phyloP scores from a whole-genome alignment of 2,329 filamentous ascomycete genomes.

The Alternaria triticimaculans region DNA sequence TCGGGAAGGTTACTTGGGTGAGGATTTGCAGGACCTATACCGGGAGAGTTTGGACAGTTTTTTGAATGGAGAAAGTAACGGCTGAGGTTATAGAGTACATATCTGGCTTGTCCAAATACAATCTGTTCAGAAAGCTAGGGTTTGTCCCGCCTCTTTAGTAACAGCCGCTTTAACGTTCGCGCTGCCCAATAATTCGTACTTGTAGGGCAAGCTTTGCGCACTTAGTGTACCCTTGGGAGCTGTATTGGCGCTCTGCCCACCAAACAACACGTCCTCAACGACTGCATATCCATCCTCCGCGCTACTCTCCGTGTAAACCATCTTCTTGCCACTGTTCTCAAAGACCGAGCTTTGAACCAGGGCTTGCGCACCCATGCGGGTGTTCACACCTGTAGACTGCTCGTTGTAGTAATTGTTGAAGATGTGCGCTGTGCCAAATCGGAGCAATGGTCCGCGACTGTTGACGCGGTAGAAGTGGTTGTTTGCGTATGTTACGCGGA shows the following conservation, averaged over 20 bases:
- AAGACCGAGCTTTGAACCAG: conserved; percentile 56
- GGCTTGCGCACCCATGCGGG: conserved; percentile 50
- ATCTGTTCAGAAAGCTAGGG: conserved; percentile 15
- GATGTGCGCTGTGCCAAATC: conserved; percentile 69
- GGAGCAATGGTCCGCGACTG: conserved; percentile 66
- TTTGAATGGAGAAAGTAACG: not conserved
- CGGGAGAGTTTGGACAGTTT: not conserved
- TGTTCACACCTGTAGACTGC: conserved; percentile 48
- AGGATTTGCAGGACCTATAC: not conserved
- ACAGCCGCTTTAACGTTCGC: conserved; percentile 56
- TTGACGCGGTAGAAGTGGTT: conserved; percentile 70
- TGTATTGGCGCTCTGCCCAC: conserved; percentile 53
- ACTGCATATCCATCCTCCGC: conserved; percentile 53
- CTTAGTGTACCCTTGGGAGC: conserved; percentile 59
- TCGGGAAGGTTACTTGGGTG: not conserved
- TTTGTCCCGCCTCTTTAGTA: conserved; percentile 34
- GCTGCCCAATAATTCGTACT: conserved; percentile 60
- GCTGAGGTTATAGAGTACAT: not conserved
- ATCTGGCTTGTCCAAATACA: not conserved
- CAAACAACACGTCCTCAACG: conserved; percentile 53
- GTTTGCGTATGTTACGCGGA: conserved; percentile 70
- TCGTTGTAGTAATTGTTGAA: conserved; percentile 58
- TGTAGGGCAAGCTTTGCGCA: conserved; percentile 55
- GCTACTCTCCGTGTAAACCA: conserved; percentile 61
- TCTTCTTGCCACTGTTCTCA: conserved; percentile 64